These are phyloP conservation scores for Exobasidium cylindrosporum DNA, from an alignment of 1,284 basidiomycete genomes.

Conservation along the genomic window DNA sequence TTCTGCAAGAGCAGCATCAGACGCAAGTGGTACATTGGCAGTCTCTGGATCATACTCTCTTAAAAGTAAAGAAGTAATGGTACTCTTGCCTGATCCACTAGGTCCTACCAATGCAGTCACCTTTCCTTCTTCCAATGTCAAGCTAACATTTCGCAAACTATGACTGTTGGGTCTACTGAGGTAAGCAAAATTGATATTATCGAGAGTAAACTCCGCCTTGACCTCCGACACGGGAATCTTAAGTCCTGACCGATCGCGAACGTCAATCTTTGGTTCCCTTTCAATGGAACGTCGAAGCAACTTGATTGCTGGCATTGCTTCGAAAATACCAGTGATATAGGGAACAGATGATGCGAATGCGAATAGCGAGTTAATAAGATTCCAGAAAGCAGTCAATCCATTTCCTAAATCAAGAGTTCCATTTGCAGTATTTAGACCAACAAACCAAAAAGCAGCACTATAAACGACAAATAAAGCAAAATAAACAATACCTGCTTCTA, in stretches of 20 bases:
- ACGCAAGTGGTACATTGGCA: conserved; percentile 23
- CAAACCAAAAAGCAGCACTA: conserved; percentile 45
- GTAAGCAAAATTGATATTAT: conserved; percentile 49
- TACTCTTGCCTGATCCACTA: conserved; percentile 55
- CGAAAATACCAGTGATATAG: conserved; percentile 44
- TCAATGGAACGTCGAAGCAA: conserved; percentile 46
- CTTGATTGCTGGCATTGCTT: conserved; percentile 34
- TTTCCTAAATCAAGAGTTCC: conserved; percentile 31
- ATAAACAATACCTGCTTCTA: conserved; percentile 41
- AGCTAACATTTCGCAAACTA: conserved; percentile 38
- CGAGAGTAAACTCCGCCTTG: conserved; percentile 27
- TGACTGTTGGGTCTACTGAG: conserved; percentile 38
- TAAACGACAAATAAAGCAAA: conserved; percentile 39
- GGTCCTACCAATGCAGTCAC: conserved; percentile 55
- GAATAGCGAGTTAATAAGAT: conserved; percentile 49
- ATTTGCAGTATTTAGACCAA: conserved; percentile 32
- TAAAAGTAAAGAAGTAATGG: conserved; percentile 56
- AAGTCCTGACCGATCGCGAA: conserved; percentile 33
- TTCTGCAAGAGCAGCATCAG: conserved; percentile 16
- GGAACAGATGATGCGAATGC: conserved; percentile 48
- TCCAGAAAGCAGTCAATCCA: conserved; percentile 48
- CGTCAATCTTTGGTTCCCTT: conserved; percentile 45
- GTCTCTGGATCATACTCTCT: conserved; percentile 57
- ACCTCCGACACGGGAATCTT: not conserved
- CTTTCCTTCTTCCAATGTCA: conserved; percentile 40